A percentile compares a stretch with the other conserved stretches of the same genome.
These are phyloP conservation scores for Sclerotinia glacialis DNA, from an alignment of 2,329 filamentous ascomycete species.

Conservation along the genomic window DNA sequence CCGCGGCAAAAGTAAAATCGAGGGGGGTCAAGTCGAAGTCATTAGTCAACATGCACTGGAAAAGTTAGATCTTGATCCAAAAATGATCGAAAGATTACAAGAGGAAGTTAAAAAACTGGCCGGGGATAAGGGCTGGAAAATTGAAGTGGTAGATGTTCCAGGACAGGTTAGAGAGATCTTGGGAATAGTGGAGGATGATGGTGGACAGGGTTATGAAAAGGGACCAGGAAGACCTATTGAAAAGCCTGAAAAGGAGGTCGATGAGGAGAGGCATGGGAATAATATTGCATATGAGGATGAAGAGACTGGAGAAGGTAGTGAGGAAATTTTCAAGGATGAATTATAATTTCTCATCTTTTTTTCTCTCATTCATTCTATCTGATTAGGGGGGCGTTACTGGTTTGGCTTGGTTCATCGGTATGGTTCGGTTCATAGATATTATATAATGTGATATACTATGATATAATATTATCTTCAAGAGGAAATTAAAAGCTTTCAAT, in stretches of 20 bases:
- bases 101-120: slow-evolving; percentile 67
- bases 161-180: slow-evolving; percentile 60
- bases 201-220: slow-evolving; percentile 48
- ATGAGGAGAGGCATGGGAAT: not conserved
- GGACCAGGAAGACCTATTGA: slow-evolving; percentile 39
- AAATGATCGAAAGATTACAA: slow-evolving; percentile 66
- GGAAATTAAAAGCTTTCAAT: too few relatives aligned
- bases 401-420: not conserved
- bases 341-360: slow-evolving; percentile 39
- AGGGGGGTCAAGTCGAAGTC: slow-evolving; percentile 36
- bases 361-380: too few relatives aligned
- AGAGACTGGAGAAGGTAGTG: slow-evolving; percentile 47
- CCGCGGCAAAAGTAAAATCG: slow-evolving; percentile 32
- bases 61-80: slow-evolving; percentile 55
- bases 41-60: slow-evolving; percentile 66
- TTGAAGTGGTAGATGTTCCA: slow-evolving; percentile 73
- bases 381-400: not conserved
- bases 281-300: slow-evolving; percentile 39
- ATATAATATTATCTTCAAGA: too few relatives aligned
- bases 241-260: not conserved
- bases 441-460: not conserved
- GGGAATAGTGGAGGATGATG: slow-evolving; percentile 63
- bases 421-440: not conserved
- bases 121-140: slow-evolving; percentile 70
- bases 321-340: slow-evolving; percentile 55